phyloP scores from a whole-genome alignment of 2,329 filamentous ascomycete genomes.

The Magnaporthiopsis poae region DNA sequence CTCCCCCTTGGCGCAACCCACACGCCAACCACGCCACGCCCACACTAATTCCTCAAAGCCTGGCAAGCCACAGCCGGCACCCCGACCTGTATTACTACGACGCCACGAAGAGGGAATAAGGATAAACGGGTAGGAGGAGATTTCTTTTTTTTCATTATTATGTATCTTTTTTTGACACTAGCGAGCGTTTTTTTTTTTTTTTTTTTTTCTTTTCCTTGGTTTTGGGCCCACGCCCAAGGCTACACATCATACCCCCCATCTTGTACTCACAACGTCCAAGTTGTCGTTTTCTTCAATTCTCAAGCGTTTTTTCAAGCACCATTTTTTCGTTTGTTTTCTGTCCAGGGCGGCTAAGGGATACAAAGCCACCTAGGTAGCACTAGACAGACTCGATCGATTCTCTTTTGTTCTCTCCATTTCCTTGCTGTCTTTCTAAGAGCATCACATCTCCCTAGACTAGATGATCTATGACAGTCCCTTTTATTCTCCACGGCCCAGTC shows the following conservation, averaged over 20 bases:
- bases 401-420: not conserved
- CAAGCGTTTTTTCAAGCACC: not conserved
- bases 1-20: not conserved
- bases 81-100: not conserved
- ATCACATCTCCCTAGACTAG: too few relatives aligned
- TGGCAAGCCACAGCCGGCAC: not conserved
- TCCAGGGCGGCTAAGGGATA: not conserved
- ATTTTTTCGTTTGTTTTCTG: not conserved
- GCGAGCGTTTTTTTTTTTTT: not conserved
- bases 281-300: too few relatives aligned
- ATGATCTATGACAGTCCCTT: too few relatives aligned
- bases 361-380: not conserved
- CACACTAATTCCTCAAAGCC: not conserved
- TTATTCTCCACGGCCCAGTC: too few relatives aligned
- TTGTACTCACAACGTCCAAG: not conserved
- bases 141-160: too few relatives aligned
- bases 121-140: too few relatives aligned
- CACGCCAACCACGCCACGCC: not conserved
- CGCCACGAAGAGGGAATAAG: conserved; percentile 12
- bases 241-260: not conserved
- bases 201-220: not conserved
- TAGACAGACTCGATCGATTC: not conserved
- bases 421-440: not conserved
- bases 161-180: not conserved
- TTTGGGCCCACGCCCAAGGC: not conserved